Evolutionary conservation across 169 alveolate species (phyloP).

Genomic region (Babesia ovis): DNA sequence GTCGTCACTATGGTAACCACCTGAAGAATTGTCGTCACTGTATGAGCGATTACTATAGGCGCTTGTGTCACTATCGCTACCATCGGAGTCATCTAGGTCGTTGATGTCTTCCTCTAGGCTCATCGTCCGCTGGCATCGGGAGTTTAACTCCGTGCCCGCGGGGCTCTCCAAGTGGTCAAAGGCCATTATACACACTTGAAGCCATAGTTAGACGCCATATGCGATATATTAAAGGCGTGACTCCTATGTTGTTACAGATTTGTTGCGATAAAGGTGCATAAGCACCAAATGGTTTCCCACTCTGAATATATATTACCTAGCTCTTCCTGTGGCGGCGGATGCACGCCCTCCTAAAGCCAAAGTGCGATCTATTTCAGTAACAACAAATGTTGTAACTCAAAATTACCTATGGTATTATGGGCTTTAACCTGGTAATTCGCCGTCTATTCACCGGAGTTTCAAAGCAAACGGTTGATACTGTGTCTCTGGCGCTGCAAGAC

Average conservation of each 20-base stretch:
- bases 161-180: conserved; percentile 8
- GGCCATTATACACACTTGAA: conserved; percentile 16
- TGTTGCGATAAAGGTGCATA: no score
- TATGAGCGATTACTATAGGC: not conserved
- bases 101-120: not conserved
- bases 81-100: conserved; percentile 13
- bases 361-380: no score
- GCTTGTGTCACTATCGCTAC: conserved; percentile 6
- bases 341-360: no score
- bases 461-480: not conserved
- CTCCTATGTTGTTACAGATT: no score
- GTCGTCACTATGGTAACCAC: conserved; percentile 4
- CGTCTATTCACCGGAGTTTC: not conserved
- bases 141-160: conserved; percentile 1
- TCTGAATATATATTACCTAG: no score
- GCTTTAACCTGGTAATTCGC: not conserved
- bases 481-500: not conserved
- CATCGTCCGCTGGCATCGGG: conserved; percentile 22
- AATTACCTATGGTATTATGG: conserved; percentile 7
- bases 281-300: no score
- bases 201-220: no score
- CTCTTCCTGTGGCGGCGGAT: no score
- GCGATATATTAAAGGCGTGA: no score
- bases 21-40: not conserved
- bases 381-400: no score